These are phyloP conservation scores for Saccharum officinarum DNA, from an alignment of 176 grass and related monocot species.

Conservation along the genomic window DNA sequence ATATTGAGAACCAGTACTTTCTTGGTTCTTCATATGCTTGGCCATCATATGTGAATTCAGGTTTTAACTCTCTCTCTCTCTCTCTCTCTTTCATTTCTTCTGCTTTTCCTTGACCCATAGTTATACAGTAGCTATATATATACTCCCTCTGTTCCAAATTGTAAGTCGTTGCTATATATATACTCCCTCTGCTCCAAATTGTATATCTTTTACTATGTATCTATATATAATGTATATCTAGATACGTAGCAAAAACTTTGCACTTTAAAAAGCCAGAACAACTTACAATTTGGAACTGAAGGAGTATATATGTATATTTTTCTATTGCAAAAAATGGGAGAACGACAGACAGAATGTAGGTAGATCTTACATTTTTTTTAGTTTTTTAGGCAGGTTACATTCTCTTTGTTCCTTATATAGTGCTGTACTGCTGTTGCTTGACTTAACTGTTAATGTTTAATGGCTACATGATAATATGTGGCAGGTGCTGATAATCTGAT, in stretches of 20 bases:
- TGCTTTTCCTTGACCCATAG: neutral
- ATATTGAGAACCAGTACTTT: slow-evolving; percentile 99
- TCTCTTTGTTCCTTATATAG: slow-evolving; percentile 19
- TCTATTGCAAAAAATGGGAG: neutral
- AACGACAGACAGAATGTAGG: neutral
- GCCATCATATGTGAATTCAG: slow-evolving; percentile 84
- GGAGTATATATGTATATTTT: neutral
- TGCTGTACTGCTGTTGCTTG: neutral
- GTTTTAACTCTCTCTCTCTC: slow-evolving; percentile 39
- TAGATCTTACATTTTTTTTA: neutral
- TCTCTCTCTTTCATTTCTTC: neutral
- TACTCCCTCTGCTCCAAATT: neutral
- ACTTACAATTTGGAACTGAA: neutral
- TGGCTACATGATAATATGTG: slow-evolving; percentile 3
- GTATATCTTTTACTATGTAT: neutral
- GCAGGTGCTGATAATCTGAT: slow-evolving; percentile 94
- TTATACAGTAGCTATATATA: neutral
- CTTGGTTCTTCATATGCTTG: slow-evolving; percentile 94
- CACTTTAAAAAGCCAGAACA: neutral
- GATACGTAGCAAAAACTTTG: neutral
- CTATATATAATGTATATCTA: neutral
- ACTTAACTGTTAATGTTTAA: slow-evolving; percentile 11
- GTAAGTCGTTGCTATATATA: neutral
- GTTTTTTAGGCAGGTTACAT: slow-evolving; percentile 24
- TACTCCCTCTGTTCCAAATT: neutral